A percentile compares a stretch with the other conserved stretches of the same genome.
Evolutionary conservation across 257 asterid genomes (phyloP).

Genomic region (Henckelia pumila): DNA sequence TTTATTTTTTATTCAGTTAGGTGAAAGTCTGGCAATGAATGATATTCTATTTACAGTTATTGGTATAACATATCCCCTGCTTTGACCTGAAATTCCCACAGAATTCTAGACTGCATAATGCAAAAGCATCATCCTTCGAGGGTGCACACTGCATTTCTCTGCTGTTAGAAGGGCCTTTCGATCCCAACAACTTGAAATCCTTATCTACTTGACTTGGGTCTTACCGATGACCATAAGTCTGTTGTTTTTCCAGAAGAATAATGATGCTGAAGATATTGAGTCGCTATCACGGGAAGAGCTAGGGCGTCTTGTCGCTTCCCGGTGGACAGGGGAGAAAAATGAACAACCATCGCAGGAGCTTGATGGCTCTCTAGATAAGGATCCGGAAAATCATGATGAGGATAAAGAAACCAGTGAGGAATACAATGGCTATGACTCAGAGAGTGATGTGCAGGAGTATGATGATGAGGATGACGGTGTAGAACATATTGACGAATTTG

Average conservation of each 20-base stretch:
- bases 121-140: too few relatives aligned
- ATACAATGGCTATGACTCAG: conserved; percentile 58
- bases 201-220: conserved; percentile 4
- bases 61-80: too few relatives aligned
- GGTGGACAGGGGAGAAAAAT: conserved; percentile 84
- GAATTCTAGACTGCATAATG: too few relatives aligned
- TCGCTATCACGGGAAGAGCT: conserved; percentile 89
- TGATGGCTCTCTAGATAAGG: conserved; percentile 39
- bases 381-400: conserved; percentile 49
- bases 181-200: conserved; percentile 23
- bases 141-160: background rate
- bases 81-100: too few relatives aligned
- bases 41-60: too few relatives aligned
- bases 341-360: conserved; percentile 48
- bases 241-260: conserved; percentile 51
- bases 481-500: conserved; percentile 56
- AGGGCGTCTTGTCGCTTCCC: conserved; percentile 88
- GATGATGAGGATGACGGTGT: conserved; percentile 56
- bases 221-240: conserved; percentile 14
- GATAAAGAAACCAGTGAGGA: conserved; percentile 54
- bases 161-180: background rate
- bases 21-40: too few relatives aligned
- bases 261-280: conserved; percentile 42
- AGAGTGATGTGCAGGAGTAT: conserved; percentile 57
- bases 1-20: too few relatives aligned